These are phyloP conservation scores for Samsoniella hepiali DNA, from an alignment of 2,329 filamentous ascomycete species.

Conservation along the genomic window DNA sequence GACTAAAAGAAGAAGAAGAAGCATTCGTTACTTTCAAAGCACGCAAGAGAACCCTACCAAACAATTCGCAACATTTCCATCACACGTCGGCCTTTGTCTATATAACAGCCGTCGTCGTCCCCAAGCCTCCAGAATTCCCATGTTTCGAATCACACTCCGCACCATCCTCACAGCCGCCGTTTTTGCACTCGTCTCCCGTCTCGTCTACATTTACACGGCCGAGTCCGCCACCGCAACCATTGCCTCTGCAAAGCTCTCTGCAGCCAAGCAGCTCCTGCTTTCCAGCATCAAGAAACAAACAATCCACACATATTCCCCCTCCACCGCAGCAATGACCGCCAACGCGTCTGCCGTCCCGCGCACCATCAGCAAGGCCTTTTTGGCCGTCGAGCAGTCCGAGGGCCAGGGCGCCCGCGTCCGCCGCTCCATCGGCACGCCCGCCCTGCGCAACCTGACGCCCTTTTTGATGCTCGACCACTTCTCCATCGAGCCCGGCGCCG, in stretches of 20 bases:
- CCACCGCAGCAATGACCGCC: background rate
- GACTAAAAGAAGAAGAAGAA: background rate
- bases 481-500: conserved; percentile 71
- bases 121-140: background rate
- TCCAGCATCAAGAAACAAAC: background rate
- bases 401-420: conserved; percentile 84
- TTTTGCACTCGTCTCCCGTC: conserved; percentile 1
- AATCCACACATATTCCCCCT: background rate
- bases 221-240: background rate
- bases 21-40: background rate
- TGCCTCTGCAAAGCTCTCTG: conserved; percentile 1
- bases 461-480: conserved; percentile 98
- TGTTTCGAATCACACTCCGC: conserved; percentile 10
- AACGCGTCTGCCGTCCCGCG: conserved; percentile 2
- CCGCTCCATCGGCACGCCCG: conserved; percentile 79
- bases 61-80: conserved; percentile 14
- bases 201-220: conserved; percentile 6
- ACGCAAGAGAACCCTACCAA: background rate
- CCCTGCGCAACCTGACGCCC: conserved; percentile 81
- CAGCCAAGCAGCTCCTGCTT: background rate
- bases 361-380: conserved; percentile 73
- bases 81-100: background rate
- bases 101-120: background rate
- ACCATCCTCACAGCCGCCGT: background rate
- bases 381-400: conserved; percentile 81